These are phyloP conservation scores for Aspergillus fumigatiaffinis DNA, from an alignment of 2,329 filamentous ascomycete species.

Conservation along the genomic window DNA sequence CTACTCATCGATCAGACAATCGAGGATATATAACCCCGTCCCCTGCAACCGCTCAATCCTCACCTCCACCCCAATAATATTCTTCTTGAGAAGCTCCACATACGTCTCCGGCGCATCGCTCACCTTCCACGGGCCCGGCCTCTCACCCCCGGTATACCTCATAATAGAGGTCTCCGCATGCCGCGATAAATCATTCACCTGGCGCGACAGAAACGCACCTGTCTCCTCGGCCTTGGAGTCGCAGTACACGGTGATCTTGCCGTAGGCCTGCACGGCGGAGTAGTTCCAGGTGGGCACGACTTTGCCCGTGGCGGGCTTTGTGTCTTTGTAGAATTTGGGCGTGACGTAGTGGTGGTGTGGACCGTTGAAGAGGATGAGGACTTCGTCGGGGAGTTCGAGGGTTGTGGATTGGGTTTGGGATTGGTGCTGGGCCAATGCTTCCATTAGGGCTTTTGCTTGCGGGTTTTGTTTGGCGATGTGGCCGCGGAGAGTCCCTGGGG, in stretches of 20 bases:
- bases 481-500: constrained; percentile 46
- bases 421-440: constrained; percentile 33
- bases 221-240: constrained; percentile 48
- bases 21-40: constrained; percentile 22
- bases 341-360: constrained; percentile 62
- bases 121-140: constrained; percentile 57
- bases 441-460: constrained; percentile 59
- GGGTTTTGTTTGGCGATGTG: constrained; percentile 63
- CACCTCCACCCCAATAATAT: constrained; percentile 60
- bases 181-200: constrained; percentile 52
- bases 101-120: constrained; percentile 57
- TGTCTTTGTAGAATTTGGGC: constrained; percentile 64
- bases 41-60: constrained; percentile 53
- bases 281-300: constrained; percentile 72
- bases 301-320: constrained; percentile 61
- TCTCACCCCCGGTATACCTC: constrained; percentile 48
- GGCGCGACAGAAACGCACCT: constrained; percentile 45
- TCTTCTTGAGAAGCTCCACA: constrained; percentile 55
- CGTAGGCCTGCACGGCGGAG: constrained; percentile 61
- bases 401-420: constrained; percentile 21
- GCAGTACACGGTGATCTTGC: constrained; percentile 51
- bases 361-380: constrained; percentile 60
- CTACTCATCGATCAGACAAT: constrained; percentile 12
- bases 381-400: constrained; percentile 46
- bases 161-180: constrained; percentile 54